Conservation (phyloP, 2,329 filamentous ascomycete species). For the Colletotrichum endophyticum region DNA sequence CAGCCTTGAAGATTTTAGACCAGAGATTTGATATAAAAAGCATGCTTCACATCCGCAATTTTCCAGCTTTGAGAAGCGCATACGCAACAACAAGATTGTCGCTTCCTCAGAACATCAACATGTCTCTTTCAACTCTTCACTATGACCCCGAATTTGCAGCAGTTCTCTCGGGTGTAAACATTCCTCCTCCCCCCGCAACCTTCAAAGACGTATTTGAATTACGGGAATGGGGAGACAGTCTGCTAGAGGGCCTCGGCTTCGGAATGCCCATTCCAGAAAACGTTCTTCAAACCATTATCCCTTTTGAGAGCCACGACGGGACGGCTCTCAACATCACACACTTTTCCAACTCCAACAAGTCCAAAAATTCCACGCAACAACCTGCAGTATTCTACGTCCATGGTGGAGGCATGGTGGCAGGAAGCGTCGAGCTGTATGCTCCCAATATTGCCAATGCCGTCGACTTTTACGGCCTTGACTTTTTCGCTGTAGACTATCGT, state of each 20-base stretch:
- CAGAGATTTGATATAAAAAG: neutral
- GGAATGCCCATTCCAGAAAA: neutral
- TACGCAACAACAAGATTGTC: neutral
- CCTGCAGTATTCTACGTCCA: slow-evolving; percentile 41
- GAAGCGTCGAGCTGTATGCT: slow-evolving; percentile 29
- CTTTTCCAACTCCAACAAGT: slow-evolving; percentile 3
- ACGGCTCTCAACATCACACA: slow-evolving; percentile 20
- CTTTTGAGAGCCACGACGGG: slow-evolving; percentile 22
- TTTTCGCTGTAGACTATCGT: slow-evolving; percentile 44
- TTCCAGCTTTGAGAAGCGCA: neutral
- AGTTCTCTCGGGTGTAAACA: neutral
- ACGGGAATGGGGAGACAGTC: too few relatives aligned
- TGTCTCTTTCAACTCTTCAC: neutral
- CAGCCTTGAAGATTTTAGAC: neutral
- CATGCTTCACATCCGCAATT: neutral
- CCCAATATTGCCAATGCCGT: slow-evolving; percentile 29
- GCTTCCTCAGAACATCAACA: neutral
- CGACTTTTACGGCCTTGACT: slow-evolving; percentile 31
- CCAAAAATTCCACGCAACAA: neutral
- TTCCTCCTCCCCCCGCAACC: neutral
- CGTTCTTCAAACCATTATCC: slow-evolving; percentile 15
- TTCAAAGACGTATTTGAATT: neutral
- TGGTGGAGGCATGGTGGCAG: slow-evolving; percentile 43
- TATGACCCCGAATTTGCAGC: neutral
- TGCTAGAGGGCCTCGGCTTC: neutral